These are phyloP conservation scores for Syncephalis plumigaleata DNA, from an alignment of 371 early-diverging fungal genomes.

Conservation along the genomic window DNA sequence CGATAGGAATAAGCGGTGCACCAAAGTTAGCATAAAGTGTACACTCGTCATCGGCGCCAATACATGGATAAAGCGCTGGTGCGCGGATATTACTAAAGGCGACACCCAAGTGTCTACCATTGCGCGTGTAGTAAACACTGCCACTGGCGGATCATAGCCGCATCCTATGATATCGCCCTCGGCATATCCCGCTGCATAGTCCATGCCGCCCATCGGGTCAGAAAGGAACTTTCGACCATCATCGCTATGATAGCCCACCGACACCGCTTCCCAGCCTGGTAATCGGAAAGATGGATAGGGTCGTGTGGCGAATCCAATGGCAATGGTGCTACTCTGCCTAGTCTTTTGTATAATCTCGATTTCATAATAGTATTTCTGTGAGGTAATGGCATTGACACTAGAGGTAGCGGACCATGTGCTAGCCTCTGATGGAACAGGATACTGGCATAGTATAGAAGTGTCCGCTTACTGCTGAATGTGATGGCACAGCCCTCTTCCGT, in stretches of 20 bases:
- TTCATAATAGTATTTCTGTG: slow-evolving; percentile 37
- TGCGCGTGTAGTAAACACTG: slow-evolving; percentile 58
- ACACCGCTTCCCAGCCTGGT: slow-evolving; percentile 45
- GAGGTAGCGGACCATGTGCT: no score
- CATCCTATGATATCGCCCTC: slow-evolving; percentile 63
- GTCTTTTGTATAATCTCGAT: slow-evolving; percentile 50
- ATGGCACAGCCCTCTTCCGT: no score
- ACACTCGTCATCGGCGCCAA: slow-evolving; percentile 44
- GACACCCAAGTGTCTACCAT: slow-evolving; percentile 45
- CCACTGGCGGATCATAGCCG: slow-evolving; percentile 61
- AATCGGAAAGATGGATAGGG: slow-evolving; percentile 46
- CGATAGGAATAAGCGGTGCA: no score
- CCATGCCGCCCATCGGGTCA: slow-evolving; percentile 36
- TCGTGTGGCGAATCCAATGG: slow-evolving; percentile 45
- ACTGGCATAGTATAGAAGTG: no score
- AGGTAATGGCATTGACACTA: no score
- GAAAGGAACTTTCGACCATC: slow-evolving; percentile 44
- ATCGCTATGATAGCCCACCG: slow-evolving; percentile 47
- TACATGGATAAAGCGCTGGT: slow-evolving; percentile 34
- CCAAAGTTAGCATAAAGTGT: slow-evolving; percentile 38
- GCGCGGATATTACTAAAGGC: slow-evolving; percentile 26
- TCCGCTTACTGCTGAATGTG: no score
- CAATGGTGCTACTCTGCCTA: slow-evolving; percentile 22
- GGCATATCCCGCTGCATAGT: slow-evolving; percentile 34
- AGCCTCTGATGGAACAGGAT: no score